Percentiles rank a stretch among this genome's conserved stretches.
These are phyloP conservation scores for Zygosaccharomyces siamensis DNA, from an alignment of 805 yeast genomes.

Conservation along the genomic window DNA sequence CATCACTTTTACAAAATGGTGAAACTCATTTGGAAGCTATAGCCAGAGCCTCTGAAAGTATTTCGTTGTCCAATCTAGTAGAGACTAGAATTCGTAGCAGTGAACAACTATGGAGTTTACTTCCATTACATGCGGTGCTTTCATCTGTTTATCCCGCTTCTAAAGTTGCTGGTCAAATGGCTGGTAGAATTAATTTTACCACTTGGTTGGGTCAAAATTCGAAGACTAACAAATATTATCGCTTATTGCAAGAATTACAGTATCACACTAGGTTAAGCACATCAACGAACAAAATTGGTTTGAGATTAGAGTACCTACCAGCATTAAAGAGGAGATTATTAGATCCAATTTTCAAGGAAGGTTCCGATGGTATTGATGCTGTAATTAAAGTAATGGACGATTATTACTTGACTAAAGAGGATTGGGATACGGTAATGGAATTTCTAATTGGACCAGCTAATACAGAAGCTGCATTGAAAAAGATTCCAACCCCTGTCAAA, in stretches of 20 bases:
- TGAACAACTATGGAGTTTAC: slow-evolving; percentile 89
- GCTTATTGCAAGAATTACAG: slow-evolving; percentile 81
- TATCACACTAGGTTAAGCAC: slow-evolving; percentile 81
- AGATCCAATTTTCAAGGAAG: slow-evolving; percentile 51
- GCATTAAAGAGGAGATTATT: slow-evolving; percentile 52
- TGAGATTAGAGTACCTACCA: slow-evolving; percentile 74
- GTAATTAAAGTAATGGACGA: slow-evolving; percentile 74
- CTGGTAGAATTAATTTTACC: slow-evolving; percentile 72
- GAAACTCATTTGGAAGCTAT: slow-evolving; percentile 55
- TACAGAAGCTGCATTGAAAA: slow-evolving; percentile 46
- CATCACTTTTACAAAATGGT: slow-evolving; percentile 43
- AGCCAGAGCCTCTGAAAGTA: slow-evolving; percentile 78
- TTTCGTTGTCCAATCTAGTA: slow-evolving; percentile 78
- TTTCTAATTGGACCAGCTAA: slow-evolving; percentile 64
- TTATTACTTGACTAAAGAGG: slow-evolving; percentile 82
- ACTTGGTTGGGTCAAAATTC: slow-evolving; percentile 89
- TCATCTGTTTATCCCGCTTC: slow-evolving; percentile 80
- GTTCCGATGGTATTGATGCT: slow-evolving; percentile 58
- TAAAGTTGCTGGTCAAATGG: slow-evolving; percentile 63
- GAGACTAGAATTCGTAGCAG: slow-evolving; percentile 80
- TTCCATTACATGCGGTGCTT: slow-evolving; percentile 85
- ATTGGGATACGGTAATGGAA: slow-evolving; percentile 86
- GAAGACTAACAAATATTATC: slow-evolving; percentile 67
- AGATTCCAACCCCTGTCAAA: slow-evolving; percentile 72
- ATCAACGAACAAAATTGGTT: slow-evolving; percentile 65